These are phyloP conservation scores for Ceratocystis ficicola DNA, from an alignment of 2,329 filamentous ascomycete species.

Conservation along the genomic window DNA sequence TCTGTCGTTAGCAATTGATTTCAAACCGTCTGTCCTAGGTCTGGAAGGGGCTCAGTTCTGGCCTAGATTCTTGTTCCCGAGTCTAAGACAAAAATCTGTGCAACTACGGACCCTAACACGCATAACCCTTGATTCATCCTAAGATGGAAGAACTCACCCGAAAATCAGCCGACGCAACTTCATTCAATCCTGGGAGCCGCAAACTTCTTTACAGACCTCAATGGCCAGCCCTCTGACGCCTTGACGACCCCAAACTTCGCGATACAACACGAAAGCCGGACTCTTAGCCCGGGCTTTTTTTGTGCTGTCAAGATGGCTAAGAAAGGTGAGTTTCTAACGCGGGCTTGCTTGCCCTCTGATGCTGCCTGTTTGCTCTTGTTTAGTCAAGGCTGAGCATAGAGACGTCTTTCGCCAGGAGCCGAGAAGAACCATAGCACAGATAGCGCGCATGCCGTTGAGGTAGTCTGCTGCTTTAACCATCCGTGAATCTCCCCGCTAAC, in stretches of 20 bases:
- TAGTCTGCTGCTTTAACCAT: no score
- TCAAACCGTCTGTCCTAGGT: no score
- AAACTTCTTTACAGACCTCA: background rate
- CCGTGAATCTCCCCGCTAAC: background rate
- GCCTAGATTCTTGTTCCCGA: no score
- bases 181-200: background rate
- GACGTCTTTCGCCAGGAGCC: no score
- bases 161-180: constrained; percentile 9
- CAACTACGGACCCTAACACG: background rate
- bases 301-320: constrained; percentile 29
- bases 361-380: background rate
- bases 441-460: no score
- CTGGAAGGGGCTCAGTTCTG: no score
- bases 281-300: constrained; percentile 15
- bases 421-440: no score
- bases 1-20: no score
- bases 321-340: constrained; percentile 27
- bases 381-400: background rate
- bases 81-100: background rate
- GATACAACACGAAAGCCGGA: background rate
- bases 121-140: background rate
- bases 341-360: background rate
- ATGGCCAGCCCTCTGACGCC: background rate
- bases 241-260: background rate
- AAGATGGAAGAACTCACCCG: background rate